Conservation (phyloP, 805 yeast genomes). For the Huiozyma naganishii region DNA sequence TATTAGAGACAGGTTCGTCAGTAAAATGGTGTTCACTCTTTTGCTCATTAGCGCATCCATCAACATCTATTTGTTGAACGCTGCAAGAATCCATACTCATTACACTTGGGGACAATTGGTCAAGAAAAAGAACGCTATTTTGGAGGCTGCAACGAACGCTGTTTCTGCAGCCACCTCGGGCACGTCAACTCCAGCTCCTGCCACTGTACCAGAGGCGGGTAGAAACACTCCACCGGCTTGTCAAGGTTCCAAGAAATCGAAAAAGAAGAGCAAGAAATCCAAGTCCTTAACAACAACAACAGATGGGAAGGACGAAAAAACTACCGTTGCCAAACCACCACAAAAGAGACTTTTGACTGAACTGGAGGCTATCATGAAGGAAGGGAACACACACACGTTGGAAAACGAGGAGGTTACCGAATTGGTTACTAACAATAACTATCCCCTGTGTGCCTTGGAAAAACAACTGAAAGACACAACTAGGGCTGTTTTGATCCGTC, state of each 20-base stretch:
- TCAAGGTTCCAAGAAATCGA: background rate
- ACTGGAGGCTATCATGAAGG: conserved; percentile 51
- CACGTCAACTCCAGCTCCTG: background rate
- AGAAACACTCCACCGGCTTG: background rate
- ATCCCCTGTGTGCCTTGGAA: conserved; percentile 91
- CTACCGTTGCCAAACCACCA: conserved; percentile 21
- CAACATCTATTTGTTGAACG: conserved; percentile 78
- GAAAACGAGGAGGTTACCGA: conserved; percentile 63
- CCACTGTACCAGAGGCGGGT: background rate
- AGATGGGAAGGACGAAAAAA: conserved; percentile 9
- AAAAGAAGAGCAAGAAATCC: conserved; percentile 2
- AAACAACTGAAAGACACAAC: conserved; percentile 81
- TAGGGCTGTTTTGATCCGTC: conserved; percentile 88
- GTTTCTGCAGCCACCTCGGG: background rate
- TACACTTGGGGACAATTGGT: conserved; percentile 26
- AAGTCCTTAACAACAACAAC: background rate
- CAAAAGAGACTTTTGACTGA: conserved; percentile 49
- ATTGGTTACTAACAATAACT: conserved; percentile 61
- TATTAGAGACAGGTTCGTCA: conserved; percentile 68
- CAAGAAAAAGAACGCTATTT: conserved; percentile 1
- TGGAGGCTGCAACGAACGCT: background rate
- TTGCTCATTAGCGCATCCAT: conserved; percentile 68
- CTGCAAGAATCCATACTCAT: conserved; percentile 57
- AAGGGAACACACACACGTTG: conserved; percentile 59
- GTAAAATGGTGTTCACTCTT: conserved; percentile 63